These are phyloP conservation scores for Phalaenopsis aphrodite DNA, from an alignment of 106 monocot species.

Conservation along the genomic window DNA sequence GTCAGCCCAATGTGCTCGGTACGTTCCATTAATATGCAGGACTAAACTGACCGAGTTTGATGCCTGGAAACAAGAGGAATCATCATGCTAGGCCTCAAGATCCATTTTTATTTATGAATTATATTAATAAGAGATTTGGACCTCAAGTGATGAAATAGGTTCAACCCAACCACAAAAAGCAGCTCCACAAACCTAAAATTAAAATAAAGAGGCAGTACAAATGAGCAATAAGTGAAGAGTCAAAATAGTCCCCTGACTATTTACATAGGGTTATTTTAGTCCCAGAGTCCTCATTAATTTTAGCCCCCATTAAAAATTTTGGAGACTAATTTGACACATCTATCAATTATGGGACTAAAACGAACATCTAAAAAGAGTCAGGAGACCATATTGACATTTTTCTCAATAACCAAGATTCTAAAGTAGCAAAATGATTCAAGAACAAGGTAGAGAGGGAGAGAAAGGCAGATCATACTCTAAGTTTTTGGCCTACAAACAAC, in stretches of 20 bases:
- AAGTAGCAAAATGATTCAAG: background rate
- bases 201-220: background rate
- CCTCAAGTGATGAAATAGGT: constrained; percentile 79
- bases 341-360: too few species aligned
- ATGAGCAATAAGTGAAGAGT: background rate
- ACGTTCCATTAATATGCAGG: constrained; percentile 83
- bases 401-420: background rate
- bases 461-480: constrained; percentile 44
- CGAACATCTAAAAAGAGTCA: too few species aligned
- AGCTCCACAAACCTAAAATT: constrained; percentile 70
- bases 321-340: too few species aligned
- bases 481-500: constrained; percentile 86
- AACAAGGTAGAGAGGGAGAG: background rate
- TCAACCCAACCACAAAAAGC: constrained; percentile 73
- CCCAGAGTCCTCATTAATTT: too few species aligned
- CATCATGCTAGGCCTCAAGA: background rate
- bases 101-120: too few species aligned
- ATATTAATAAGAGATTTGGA: constrained; percentile 10
- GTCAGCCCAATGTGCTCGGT: constrained; percentile 69
- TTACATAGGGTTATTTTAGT: too few species aligned
- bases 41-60: constrained; percentile 40
- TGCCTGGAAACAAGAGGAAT: constrained; percentile 37
- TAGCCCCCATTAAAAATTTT: too few species aligned
- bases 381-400: too few species aligned
- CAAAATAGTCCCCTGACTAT: too few species aligned